Evolutionary conservation across 1,284 basidiomycete genomes (phyloP).

Genomic region (Cryptococcus deneoformans): DNA sequence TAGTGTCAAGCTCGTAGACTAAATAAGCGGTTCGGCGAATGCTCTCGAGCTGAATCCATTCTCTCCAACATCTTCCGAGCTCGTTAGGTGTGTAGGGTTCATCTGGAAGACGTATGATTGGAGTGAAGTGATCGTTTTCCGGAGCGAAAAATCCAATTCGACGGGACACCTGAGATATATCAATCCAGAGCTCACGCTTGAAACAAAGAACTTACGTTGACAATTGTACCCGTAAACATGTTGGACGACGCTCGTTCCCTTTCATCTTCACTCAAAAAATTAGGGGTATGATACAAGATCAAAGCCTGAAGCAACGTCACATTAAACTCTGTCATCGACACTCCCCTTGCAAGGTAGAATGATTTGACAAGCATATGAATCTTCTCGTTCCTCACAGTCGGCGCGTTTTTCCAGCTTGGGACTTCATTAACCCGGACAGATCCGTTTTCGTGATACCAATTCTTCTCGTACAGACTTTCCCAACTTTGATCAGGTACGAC

Average conservation of each 20-base stretch:
- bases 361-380: conserved; percentile 51
- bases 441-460: conserved; percentile 8
- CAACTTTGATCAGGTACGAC: conserved; percentile 29
- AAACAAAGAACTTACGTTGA: conserved; percentile 30
- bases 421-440: conserved; percentile 15
- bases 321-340: conserved; percentile 50
- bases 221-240: conserved; percentile 48
- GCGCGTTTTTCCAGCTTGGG: conserved; percentile 35
- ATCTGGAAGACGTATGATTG: conserved; percentile 23
- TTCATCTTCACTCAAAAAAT: conserved; percentile 13
- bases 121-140: conserved; percentile 42
- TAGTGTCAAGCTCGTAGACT: conserved; percentile 51
- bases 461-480: conserved; percentile 27
- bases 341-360: conserved; percentile 4
- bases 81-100: conserved; percentile 32
- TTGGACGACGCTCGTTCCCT: conserved; percentile 37
- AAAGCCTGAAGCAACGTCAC: conserved; percentile 50
- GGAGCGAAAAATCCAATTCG: conserved; percentile 50
- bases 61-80: conserved; percentile 47
- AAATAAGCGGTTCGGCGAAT: conserved; percentile 48
- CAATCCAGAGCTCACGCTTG: conserved; percentile 15
- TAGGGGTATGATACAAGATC: conserved; percentile 46
- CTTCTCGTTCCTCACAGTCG: conserved; percentile 48
- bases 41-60: conserved; percentile 51
- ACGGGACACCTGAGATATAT: conserved; percentile 39